phyloP scores from a whole-genome alignment of 495 filamentous ascomycete species.

The Arthonia radiata region DNA sequence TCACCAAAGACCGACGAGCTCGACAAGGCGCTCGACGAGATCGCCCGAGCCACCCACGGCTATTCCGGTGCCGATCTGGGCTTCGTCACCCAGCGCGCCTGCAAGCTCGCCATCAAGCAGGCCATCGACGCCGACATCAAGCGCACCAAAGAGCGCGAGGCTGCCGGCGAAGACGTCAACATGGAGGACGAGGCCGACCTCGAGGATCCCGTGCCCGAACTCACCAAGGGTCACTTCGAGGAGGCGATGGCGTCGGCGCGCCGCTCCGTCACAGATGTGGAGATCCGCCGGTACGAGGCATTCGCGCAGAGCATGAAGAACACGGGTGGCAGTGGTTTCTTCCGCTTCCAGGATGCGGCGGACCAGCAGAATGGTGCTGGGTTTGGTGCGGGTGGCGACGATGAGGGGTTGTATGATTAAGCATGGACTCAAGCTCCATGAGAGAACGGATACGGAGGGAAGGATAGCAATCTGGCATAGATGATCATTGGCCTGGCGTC shows the following conservation, averaged over 20 bases:
- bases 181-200: constrained; percentile 52
- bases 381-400: too few relatives aligned
- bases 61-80: constrained; percentile 99
- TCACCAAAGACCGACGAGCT: constrained; percentile 77
- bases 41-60: constrained; percentile 90
- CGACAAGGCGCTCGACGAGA: constrained; percentile 67
- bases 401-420: constrained; percentile 65
- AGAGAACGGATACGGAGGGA: too few relatives aligned
- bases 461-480: too few relatives aligned
- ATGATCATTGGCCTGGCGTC: too few relatives aligned
- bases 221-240: constrained; percentile 92
- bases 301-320: constrained; percentile 99
- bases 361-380: constrained; percentile 12
- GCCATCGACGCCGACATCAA: constrained; percentile 78
- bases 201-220: constrained; percentile 88
- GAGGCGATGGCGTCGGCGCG: constrained; percentile 90
- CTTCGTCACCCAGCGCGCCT: constrained; percentile 93
- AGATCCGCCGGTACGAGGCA: constrained; percentile 93
- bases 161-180: constrained; percentile 38
- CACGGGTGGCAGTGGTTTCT: constrained; percentile 63
- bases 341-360: constrained; percentile 72
- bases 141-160: constrained; percentile 66
- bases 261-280: constrained; percentile 82
- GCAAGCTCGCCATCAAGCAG: constrained; percentile 98
- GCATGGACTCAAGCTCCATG: not conserved